Percentiles rank a stretch among this genome's conserved stretches.
Conservation (phyloP, 768 basidiomycete genomes). For the Trametopsis cervina region DNA sequence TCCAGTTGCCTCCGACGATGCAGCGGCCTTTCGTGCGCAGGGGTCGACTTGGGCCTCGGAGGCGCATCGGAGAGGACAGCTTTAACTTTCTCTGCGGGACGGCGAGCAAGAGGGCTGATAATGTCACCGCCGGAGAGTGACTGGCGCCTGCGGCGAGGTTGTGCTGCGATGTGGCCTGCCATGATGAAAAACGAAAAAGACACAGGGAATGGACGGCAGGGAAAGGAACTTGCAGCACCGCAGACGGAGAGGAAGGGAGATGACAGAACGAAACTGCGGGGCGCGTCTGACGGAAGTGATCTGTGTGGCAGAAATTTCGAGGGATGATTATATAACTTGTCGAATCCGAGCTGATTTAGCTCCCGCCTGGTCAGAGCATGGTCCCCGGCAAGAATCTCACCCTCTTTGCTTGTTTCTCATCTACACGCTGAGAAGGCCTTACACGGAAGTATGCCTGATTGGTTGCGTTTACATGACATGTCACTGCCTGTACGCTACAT, state of each 20-base stretch:
- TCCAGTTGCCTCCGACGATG: conserved; percentile 22
- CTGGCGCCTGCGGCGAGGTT: conserved; percentile 44
- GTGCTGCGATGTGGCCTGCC: conserved; percentile 8
- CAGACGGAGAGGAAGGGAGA: conserved; percentile 3
- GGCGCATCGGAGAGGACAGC: conserved; percentile 37
- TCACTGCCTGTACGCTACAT: too few relatives aligned
- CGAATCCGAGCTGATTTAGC: neutral
- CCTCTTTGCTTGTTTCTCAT: too few relatives aligned
- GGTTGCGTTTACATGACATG: too few relatives aligned
- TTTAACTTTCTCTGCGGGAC: conserved; percentile 11
- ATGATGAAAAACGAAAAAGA: conserved; percentile 7
- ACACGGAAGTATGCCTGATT: too few relatives aligned
- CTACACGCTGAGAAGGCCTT: too few relatives aligned
- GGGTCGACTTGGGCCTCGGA: conserved; percentile 70
- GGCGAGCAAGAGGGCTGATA: conserved; percentile 15
- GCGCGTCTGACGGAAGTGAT: too few relatives aligned
- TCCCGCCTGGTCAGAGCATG: neutral
- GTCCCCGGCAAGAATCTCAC: too few relatives aligned
- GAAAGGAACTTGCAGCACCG: neutral
- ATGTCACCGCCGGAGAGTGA: conserved; percentile 39
- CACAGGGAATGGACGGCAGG: neutral
- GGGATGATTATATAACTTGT: too few relatives aligned
- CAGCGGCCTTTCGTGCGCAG: conserved; percentile 44
- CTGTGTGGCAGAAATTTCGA: too few relatives aligned
- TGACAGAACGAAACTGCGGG: conserved; percentile 1